Evolutionary conservation across 1,139 yeast species (phyloP).

Genomic region (Yamadazyma friedrichii): DNA sequence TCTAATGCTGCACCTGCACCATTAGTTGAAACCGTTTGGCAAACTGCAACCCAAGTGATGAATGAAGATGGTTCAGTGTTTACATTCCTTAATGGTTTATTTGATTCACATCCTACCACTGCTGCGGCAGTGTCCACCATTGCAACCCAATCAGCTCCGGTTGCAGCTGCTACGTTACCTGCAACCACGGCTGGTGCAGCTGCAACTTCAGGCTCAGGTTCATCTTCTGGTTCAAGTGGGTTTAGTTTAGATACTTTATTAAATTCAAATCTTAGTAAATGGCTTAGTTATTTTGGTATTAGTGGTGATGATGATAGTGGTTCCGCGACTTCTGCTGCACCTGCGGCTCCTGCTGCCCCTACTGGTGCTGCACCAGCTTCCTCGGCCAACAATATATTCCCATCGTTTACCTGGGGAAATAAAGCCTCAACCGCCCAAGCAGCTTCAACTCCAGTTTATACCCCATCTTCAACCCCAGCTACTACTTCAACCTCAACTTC

Average conservation of each 20-base stretch:
- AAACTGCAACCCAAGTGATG: constrained; percentile 23
- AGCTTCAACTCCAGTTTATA: not conserved
- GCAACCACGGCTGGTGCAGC: constrained; percentile 11
- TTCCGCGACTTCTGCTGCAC: constrained; percentile 3
- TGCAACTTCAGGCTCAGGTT: constrained; percentile 10
- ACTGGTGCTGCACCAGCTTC: constrained; percentile 9
- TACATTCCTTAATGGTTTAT: constrained; percentile 7
- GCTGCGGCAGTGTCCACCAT: constrained; percentile 5
- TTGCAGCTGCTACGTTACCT: constrained; percentile 10
- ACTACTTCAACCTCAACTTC: constrained; percentile 10
- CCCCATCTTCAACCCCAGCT: not conserved
- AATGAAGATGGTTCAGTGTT: constrained; percentile 17
- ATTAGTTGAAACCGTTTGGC: constrained; percentile 24
- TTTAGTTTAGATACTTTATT: constrained; percentile 15
- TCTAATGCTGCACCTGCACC: constrained; percentile 28
- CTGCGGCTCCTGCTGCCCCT: constrained; percentile 3
- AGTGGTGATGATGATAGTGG: constrained; percentile 7
- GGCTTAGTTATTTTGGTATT: constrained; percentile 12
- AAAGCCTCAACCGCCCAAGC: constrained; percentile 4
- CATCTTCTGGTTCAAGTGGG: constrained; percentile 8
- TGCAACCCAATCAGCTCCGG: constrained; percentile 7
- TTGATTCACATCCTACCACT: constrained; percentile 15
- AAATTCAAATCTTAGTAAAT: constrained; percentile 8
- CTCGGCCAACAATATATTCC: constrained; percentile 6
- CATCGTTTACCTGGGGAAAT: constrained; percentile 1